phyloP scores from a whole-genome alignment of 257 asterid genomes.

The Ballota nigra region DNA sequence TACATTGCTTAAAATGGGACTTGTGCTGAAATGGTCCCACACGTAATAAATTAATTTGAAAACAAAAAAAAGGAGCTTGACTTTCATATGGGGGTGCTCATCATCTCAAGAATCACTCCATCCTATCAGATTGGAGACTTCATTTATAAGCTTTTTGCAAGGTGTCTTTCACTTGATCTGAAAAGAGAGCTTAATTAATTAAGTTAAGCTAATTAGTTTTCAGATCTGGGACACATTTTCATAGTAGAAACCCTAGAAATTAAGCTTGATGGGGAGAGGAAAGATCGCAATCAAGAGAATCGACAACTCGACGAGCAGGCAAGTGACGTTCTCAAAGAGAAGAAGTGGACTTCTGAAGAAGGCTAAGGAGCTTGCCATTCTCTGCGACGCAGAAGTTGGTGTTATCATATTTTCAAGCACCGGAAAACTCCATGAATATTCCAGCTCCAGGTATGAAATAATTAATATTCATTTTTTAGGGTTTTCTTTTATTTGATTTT shows the following conservation, averaged over 20 bases:
- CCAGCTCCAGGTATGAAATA: background rate
- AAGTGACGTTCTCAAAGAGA: constrained; percentile 1
- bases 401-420: background rate
- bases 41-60: background rate
- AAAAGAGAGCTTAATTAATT: background rate
- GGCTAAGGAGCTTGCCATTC: background rate
- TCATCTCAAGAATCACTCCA: background rate
- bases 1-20: background rate
- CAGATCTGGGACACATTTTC: background rate
- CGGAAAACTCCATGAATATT: background rate
- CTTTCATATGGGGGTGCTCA: background rate
- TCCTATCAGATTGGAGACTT: background rate
- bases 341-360: background rate
- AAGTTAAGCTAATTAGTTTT: background rate
- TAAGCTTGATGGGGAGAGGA: background rate
- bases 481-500: no score
- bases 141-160: background rate
- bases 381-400: background rate
- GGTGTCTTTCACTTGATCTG: background rate
- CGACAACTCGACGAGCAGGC: background rate
- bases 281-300: background rate
- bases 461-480: no score
- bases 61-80: background rate
- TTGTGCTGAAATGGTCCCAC: background rate
- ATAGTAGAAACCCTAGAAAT: background rate